Conservation (phyloP, 1,139 yeast species). For the Saccharomyces pastorianus region DNA sequence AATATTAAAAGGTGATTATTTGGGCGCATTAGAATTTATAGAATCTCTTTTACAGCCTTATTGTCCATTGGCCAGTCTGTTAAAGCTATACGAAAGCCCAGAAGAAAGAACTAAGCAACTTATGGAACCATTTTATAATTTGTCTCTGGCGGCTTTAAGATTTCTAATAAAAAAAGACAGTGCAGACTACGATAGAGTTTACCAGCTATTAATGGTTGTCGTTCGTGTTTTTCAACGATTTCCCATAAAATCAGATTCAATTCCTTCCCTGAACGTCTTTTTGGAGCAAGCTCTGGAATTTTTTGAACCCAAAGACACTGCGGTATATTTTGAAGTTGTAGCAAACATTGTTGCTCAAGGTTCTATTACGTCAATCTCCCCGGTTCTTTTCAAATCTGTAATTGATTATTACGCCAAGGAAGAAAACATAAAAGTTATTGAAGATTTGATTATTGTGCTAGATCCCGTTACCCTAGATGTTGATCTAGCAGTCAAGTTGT, state of each 20-base stretch:
- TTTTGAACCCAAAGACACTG: conserved; percentile 28
- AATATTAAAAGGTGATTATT: conserved; percentile 32
- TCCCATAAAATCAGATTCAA: conserved; percentile 9
- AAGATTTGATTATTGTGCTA: conserved; percentile 57
- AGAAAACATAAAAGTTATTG: conserved; percentile 43
- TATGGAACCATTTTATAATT: conserved; percentile 46
- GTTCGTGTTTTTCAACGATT: background rate
- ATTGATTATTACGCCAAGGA: conserved; percentile 42
- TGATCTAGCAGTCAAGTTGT: conserved; percentile 57
- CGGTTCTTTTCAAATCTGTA: conserved; percentile 51
- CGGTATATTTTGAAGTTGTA: conserved; percentile 42
- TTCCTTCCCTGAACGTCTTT: conserved; percentile 29
- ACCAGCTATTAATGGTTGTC: conserved; percentile 1
- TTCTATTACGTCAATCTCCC: conserved; percentile 46
- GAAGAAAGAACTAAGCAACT: conserved; percentile 42
- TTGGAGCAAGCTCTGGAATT: conserved; percentile 45
- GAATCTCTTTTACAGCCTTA: conserved; percentile 40
- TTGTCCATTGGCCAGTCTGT: conserved; percentile 14
- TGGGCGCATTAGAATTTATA: conserved; percentile 36
- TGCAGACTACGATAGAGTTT: conserved; percentile 8
- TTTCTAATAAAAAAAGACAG: conserved; percentile 14
- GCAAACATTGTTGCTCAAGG: conserved; percentile 44
- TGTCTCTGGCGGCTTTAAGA: conserved; percentile 32
- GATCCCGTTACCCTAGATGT: conserved; percentile 64
- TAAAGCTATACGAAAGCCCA: conserved; percentile 27